These are phyloP conservation scores for Daedalea quercina DNA, from an alignment of 768 basidiomycete species.

Conservation along the genomic window DNA sequence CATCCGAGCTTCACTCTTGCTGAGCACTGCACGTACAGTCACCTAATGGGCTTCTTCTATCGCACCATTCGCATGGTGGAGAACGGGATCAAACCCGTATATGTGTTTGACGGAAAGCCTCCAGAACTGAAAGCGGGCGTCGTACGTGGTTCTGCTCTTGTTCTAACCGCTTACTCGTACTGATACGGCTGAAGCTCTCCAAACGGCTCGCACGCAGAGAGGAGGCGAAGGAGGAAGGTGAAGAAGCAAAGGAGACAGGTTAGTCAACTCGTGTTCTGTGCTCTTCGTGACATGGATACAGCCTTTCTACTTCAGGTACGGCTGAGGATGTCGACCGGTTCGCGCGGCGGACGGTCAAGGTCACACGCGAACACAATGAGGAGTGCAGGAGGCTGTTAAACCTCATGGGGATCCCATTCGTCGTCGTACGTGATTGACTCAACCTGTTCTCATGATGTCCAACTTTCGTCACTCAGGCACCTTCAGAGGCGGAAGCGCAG, in stretches of 20 bases:
- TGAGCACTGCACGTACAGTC: constrained; percentile 35
- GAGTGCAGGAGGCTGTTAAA: constrained; percentile 83
- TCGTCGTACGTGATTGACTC: constrained; percentile 56
- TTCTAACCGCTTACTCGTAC: background rate
- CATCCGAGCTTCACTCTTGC: background rate
- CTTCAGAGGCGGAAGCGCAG: constrained; percentile 98
- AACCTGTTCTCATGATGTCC: background rate
- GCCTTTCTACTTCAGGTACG: constrained; percentile 42
- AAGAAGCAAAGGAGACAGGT: constrained; percentile 95
- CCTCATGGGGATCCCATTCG: constrained; percentile 96
- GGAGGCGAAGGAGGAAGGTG: constrained; percentile 91
- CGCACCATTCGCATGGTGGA: constrained; percentile 96
- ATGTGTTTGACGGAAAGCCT: constrained; percentile 98
- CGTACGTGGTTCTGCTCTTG: constrained; percentile 43
- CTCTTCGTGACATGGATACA: background rate
- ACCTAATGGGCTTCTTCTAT: constrained; percentile 99
- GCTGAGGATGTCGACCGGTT: constrained; percentile 90
- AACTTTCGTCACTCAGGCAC: constrained; percentile 54
- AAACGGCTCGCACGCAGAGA: constrained; percentile 90
- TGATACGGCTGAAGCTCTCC: constrained; percentile 54
- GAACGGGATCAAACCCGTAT: constrained; percentile 96
- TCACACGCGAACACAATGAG: constrained; percentile 93
- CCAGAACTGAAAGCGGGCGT: constrained; percentile 96
- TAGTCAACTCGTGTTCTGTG: constrained; percentile 7
- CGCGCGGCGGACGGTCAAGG: constrained; percentile 86